These are phyloP conservation scores for Fraxinus quadrangulata DNA, from an alignment of 257 asterid species.

Conservation along the genomic window DNA sequence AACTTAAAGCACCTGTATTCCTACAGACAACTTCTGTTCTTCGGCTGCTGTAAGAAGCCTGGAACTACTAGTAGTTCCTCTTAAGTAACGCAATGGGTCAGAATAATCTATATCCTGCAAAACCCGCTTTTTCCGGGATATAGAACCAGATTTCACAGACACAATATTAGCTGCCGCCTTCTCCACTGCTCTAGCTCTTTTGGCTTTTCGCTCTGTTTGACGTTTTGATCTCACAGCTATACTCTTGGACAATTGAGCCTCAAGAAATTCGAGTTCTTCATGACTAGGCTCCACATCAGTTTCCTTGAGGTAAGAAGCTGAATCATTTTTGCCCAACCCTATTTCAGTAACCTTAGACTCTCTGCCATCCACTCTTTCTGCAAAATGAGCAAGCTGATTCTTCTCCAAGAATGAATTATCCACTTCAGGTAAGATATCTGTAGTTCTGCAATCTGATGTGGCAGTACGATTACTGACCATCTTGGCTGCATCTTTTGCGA, in stretches of 20 bases:
- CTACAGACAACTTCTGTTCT: conserved; percentile 75
- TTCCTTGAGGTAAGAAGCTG: conserved; percentile 34
- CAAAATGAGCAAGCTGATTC: conserved; percentile 37
- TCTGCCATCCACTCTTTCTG: conserved; percentile 32
- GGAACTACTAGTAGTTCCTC: conserved; percentile 68
- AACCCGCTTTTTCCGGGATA: conserved; percentile 64
- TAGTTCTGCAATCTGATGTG: conserved; percentile 26
- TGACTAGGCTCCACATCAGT: conserved; percentile 62
- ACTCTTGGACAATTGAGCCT: conserved; percentile 50
- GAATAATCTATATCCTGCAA: conserved; percentile 70
- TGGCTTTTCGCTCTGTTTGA: conserved; percentile 74
- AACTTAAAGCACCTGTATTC: conserved; percentile 68
- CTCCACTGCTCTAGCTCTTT: conserved; percentile 75
- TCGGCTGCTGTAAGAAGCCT: conserved; percentile 86
- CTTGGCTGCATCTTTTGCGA: conserved; percentile 84
- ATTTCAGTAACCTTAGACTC: conserved; percentile 47
- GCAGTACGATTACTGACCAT: conserved; percentile 42
- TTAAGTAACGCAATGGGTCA: conserved; percentile 82
- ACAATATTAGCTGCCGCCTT: conserved; percentile 67
- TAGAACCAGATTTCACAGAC: conserved; percentile 73
- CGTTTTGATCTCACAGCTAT: conserved; percentile 81
- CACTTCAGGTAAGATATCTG: conserved; percentile 27
- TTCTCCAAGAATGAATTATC: conserved; percentile 32
- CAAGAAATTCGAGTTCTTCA: conserved; percentile 71
- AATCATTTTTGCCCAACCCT: conserved; percentile 31